Evolutionary conservation across 2,329 filamentous ascomycete species (phyloP), one percentile per base, ranked within the genome.

Genomic region (Exophiala sideris): DNA sequence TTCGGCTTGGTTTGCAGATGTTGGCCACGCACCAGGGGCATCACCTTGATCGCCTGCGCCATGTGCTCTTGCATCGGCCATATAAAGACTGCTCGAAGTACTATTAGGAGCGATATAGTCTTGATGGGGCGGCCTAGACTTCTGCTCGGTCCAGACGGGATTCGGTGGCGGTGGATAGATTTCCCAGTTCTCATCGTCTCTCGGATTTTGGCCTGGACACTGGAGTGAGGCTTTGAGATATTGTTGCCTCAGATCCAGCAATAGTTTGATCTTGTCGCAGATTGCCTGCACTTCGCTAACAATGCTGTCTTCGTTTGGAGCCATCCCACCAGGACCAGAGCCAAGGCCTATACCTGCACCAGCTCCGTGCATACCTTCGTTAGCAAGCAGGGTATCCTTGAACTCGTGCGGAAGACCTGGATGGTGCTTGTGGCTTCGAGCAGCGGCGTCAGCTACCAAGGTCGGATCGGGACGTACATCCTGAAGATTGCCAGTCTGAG

Each of bases 101-200:
- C 45, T 68, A 62, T 40, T 66, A 56, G 55, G 57, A 41, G 54
- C 47, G 24, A 56, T 54, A 32, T 47, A 54, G 45, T 54, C 55
- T 21, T 33, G 42, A 14, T 20, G 47, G 1, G 36, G 51, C 45
- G 56, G 64, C 32, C 71, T 71, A 53, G 76, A 73, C 53, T 78
- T 79, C 34, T 79, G 80, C 57, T 83, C 83, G 55, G 85, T 80
- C 92, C 94, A 97, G 2, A 89, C 89, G 12, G 94, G 94, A 65
- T 95, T 89, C 5, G 92, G 94, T 3, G 91, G 91, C 11, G 89
- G 84, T 8, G 94, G 94, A 65, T 97, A 97, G 41, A 99, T 89
- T 50, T 81, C 79, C 92, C 92, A 99, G 46, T 78, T 81, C 0
- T 85, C 80, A 14, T 87, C 82, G 68, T 97, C 91, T 64, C 90